Base-by-base conservation (phyloP, 106 monocot genomes). In the Xerophyta viscosa region DNA sequence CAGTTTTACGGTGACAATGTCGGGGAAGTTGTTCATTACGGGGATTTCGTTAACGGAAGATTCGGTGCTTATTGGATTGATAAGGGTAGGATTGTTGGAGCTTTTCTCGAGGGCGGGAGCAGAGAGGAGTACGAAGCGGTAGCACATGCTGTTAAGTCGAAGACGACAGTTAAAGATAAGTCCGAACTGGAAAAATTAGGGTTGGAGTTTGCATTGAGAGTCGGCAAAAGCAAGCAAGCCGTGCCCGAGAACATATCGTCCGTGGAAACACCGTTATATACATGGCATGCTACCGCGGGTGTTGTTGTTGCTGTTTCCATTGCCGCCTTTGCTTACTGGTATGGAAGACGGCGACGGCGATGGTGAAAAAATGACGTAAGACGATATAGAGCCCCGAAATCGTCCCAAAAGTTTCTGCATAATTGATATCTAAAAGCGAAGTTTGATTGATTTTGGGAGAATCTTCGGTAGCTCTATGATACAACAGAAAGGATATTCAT, bases 1-100 rank as follows among this genome's bases (percentile, higher is more conserved):
- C 98, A 98, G 60, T 98, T 98, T 56, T 90, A 86, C 37, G 98
- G 98, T 28, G 82, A 98, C 23, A 98, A 86, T 51, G 52, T 64
- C 26, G 98, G 98, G 15, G 86, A 90, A 18, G 86, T 77, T 1
- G 57, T 82, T 4, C 98, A 90, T 41, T 98, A 63, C 23, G 98
- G 98, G 20, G 86, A 86, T 58, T 77, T 86, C 46, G 7, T 60
- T 0, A 43, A 57, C 0, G 69, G 76, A 53, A 78, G 68, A 22
- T 98, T 90, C 44, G 90, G 98, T 20, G 89, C 82, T 0, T 98
- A 86, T 36, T 90, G 98, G 98, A 60, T 90, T 24, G 53, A 74
- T 22, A 74, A 79, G 22, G 82, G 71, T 24, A 41, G 51, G 14
- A 41, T 98, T 2, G 58, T 77, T 0, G 98, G 90, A 6, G 89